Evolutionary conservation across 768 basidiomycete genomes (phyloP).

Genomic region (Lactarius trivialis): DNA sequence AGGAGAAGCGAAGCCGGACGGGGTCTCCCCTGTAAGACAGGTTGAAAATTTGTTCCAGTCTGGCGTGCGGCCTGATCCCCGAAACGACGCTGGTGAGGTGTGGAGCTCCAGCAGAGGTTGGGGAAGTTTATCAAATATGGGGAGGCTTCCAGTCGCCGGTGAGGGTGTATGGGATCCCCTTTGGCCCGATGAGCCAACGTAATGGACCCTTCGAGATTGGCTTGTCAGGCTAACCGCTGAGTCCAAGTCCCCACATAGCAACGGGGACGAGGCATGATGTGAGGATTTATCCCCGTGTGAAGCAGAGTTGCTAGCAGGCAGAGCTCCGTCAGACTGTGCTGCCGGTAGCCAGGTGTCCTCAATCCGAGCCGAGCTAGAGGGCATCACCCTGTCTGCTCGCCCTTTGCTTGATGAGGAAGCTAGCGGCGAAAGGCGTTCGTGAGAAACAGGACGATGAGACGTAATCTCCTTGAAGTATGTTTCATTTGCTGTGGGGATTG

Average conservation of each 20-base stretch:
- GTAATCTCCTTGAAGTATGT: constrained; percentile 1
- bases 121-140: not conserved
- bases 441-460: not conserved
- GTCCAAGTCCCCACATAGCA: not conserved
- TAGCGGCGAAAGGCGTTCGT: not conserved
- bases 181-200: not conserved
- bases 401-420: not conserved
- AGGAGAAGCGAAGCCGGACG: not conserved
- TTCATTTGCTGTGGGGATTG: constrained; percentile 13
- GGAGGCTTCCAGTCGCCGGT: not conserved
- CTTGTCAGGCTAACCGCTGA: not conserved
- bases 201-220: not conserved
- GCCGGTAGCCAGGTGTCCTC: not conserved
- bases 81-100: not conserved
- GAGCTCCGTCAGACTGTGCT: not conserved
- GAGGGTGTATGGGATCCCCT: not conserved
- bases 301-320: not conserved
- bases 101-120: not conserved
- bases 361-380: not conserved
- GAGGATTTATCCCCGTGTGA: not conserved
- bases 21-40: not conserved
- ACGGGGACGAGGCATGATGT: not conserved
- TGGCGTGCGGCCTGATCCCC: not conserved
- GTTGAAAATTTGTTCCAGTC: not conserved
- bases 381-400: not conserved